Conservation (phyloP, 2,329 filamentous ascomycete genomes). For the Fusarium coffeatum region DNA sequence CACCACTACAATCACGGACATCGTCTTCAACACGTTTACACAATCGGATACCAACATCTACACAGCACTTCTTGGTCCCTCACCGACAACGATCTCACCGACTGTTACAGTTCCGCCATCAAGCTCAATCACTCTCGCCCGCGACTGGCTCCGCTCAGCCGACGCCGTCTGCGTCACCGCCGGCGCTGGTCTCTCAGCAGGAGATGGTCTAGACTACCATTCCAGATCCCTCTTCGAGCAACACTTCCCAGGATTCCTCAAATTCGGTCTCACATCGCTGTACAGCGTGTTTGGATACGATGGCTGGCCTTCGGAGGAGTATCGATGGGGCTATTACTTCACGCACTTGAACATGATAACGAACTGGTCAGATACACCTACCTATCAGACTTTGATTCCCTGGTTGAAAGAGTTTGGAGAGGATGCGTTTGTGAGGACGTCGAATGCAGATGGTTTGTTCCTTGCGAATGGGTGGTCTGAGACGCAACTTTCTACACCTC, state of each 20-base stretch:
- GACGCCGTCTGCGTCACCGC: constrained; percentile 40
- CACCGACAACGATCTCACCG: rapidly evolving
- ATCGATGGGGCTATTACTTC: constrained; percentile 43
- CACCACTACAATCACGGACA: constrained; percentile 28
- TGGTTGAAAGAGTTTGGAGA: constrained; percentile 21
- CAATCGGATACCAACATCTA: constrained; percentile 34
- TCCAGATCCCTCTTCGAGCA: constrained; percentile 28
- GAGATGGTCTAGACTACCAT: constrained; percentile 40
- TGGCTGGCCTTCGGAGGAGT: constrained; percentile 36
- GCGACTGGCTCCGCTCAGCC: constrained; percentile 33
- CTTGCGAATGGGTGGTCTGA: constrained; percentile 1
- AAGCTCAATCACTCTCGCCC: constrained; percentile 3
- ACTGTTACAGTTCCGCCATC: rapidly evolving
- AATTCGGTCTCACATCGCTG: constrained; percentile 23
- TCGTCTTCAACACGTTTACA: constrained; percentile 41
- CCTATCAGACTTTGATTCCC: constrained; percentile 24
- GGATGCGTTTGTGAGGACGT: constrained; percentile 34
- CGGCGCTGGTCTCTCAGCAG: constrained; percentile 38
- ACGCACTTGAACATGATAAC: constrained; percentile 42
- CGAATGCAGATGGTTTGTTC: background rate
- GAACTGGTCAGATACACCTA: constrained; percentile 28
- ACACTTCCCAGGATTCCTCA: constrained; percentile 31
- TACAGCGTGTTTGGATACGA: constrained; percentile 40
- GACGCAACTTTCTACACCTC: constrained; percentile 3
- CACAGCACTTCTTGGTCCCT: background rate